A percentile compares a stretch with the other conserved stretches of the same genome.
Conservation (phyloP, 2,329 filamentous ascomycete species). For the Drechslerella stenobrocha region DNA sequence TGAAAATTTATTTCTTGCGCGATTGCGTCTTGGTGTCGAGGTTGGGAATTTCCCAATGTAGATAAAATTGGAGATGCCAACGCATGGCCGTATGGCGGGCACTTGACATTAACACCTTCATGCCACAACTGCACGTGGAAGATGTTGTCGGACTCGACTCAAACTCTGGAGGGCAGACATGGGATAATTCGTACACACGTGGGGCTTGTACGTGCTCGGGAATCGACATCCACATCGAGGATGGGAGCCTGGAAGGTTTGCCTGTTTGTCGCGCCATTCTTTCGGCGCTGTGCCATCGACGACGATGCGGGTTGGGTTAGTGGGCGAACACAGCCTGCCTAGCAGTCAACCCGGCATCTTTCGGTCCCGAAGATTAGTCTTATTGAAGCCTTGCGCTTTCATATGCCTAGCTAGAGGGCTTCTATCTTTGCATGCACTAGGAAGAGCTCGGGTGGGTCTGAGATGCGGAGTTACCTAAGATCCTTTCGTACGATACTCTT, state of each 20-base stretch:
- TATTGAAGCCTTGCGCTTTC: no score
- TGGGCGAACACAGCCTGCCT: not conserved
- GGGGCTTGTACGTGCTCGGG: not conserved
- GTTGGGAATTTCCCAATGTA: constrained; percentile 24
- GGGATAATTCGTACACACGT: no score
- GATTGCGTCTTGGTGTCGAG: constrained; percentile 7
- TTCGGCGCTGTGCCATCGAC: not conserved
- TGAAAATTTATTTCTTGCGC: not conserved
- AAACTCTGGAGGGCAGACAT: no score
- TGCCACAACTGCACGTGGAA: no score
- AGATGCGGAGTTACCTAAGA: not conserved
- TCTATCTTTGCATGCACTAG: constrained; percentile 27
- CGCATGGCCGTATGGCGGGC: constrained; percentile 7
- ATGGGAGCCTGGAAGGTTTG: not conserved
- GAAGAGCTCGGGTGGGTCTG: not conserved
- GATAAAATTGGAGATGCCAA: constrained; percentile 1
- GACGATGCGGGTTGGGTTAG: not conserved
- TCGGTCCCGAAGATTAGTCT: no score
- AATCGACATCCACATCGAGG: not conserved
- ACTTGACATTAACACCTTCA: not conserved
- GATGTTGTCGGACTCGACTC: no score
- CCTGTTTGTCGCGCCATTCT: constrained; percentile 1
- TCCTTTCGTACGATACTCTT: not conserved
- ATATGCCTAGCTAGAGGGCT: no score
- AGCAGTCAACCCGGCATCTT: constrained; percentile 3